Evolutionary conservation across 2,329 filamentous ascomycete species (phyloP), one percentile per base, ranked within the genome.

Genomic region (Erysiphe pisi): DNA sequence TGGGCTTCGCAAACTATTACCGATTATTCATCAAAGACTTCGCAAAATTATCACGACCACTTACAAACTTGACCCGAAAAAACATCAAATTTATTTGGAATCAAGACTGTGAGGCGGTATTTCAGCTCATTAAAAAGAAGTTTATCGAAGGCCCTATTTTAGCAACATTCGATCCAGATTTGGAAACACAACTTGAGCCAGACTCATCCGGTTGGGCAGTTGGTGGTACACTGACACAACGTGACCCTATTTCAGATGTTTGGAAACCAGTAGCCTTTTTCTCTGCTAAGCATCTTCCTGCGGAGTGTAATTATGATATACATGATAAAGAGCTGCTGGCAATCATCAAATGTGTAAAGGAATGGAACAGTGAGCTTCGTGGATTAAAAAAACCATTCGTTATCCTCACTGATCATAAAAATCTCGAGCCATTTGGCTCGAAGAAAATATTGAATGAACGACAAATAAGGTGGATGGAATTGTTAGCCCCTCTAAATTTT

Each of bases 361-460:
- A n/a, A n/a, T n/a, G n/a, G n/a, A n/a, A 31, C n/a, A 20, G 14
- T 12, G 61, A 65, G 20, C 61, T 65, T 65, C n/a, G 61, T 31
- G 40, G 61, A 12, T 31, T 20, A 12, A 65, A 25, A 31, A 31
- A 65, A 14, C 16, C 22, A 65, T 65, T 63, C 28, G 22, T 63
- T n/a, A 63, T 63, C 22, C 22, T 63, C n/a, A 63, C 58, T 63
- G 58, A 63, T 63, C 58, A 63, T 63, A 1, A 25, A 20, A 63
- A 63, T 63, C 58, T 63, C 28, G 22, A 63, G 22, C 3, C 47
- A 36, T 76, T 76, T 58, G 56, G 31, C 22, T 49, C n/a, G 14
- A 58, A 58, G 25, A 76, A 52, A 43, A 25, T 58, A n/a, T 28
- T 76, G 14, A 76, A 76, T 76, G 74, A 47, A 58, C 58, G 47